Evolutionary conservation across 108 stramenopile genomes (phyloP), one percentile per base, ranked within the genome.

Genomic region (Parmales sp.): DNA sequence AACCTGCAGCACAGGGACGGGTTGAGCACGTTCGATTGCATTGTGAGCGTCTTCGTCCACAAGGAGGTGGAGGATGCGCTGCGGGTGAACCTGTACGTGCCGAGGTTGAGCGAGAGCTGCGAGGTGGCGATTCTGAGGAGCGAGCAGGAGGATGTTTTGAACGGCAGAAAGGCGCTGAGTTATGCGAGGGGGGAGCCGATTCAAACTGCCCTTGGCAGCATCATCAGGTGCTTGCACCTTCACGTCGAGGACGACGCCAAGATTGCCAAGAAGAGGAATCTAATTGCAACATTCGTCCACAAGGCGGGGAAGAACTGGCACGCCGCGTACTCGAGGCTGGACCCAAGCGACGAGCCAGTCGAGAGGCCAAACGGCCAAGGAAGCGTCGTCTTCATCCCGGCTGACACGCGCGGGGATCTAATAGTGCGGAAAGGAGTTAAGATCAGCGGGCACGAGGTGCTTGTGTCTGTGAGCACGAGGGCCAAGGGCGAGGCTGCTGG

Each of bases 171-270:
- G 28, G 28, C 28, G 34, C 37, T 67, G 29, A 31, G 8, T 16
- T 45, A 67, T 46, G 37, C 25, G 18, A 31, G 45, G 66, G 66
- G 66, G 22, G 66, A 67, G 66, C 66, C 66, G 25, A 44, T 44
- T 26, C 18, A 48, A 34, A 31, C 66, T 26, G 66, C 66, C 29
- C 13, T 67, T 6, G 45, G 45, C 44, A 45, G 38, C 18, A 18
- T 67, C 4, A 2, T 45, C 45, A 44, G 39, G 44, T 45, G 45
- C 45, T 7, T 67, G 29, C 16, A 37, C 13, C 45, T 67, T 36
- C 7, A 29, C 28, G 19, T 36, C 25, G 37, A 45, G 45, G 45
- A 67, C 28, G 66, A 67, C 8, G 25, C 45, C 8, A 46, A 46
- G 28, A 39, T 65, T n/a, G 64, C 38, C 16, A 65, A 65, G 38